A percentile compares a stretch with the other conserved stretches of the same genome.
Conservation (phyloP, 1,284 basidiomycete genomes). For the Golubevia sp. region DNA sequence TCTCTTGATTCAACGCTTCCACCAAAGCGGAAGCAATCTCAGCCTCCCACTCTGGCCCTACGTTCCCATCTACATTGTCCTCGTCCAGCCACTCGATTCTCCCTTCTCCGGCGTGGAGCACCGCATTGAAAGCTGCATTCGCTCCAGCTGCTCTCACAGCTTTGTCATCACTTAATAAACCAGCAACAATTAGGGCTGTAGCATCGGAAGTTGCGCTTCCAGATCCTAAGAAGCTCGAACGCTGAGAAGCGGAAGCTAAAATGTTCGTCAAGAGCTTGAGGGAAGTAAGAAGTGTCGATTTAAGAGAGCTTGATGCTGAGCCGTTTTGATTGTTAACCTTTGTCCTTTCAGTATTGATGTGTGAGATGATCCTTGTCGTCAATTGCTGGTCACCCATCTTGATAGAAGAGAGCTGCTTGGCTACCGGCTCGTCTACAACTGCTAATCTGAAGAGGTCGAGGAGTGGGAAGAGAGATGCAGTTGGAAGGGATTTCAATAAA, state of each 20-base stretch:
- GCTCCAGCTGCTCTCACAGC: constrained; percentile 77
- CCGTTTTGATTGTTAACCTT: constrained; percentile 31
- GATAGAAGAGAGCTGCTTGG: constrained; percentile 5
- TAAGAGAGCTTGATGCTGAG: constrained; percentile 67
- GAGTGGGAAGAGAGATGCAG: constrained; percentile 75
- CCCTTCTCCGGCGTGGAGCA: constrained; percentile 52
- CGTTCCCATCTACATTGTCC: constrained; percentile 62
- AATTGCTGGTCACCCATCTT: constrained; percentile 13
- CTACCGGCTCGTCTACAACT: constrained; percentile 68
- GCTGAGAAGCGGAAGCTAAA: constrained; percentile 69
- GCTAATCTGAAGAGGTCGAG: constrained; percentile 83
- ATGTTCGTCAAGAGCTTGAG: constrained; percentile 77
- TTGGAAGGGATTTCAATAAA: constrained; percentile 66
- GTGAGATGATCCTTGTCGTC: constrained; percentile 11
- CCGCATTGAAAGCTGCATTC: constrained; percentile 77
- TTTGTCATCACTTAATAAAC: constrained; percentile 72
- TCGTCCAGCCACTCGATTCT: constrained; percentile 21
- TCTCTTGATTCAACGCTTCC: constrained; percentile 74
- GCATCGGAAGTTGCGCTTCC: constrained; percentile 49
- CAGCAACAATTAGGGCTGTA: constrained; percentile 69
- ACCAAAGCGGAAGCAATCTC: constrained; percentile 79
- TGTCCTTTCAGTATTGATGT: constrained; percentile 11
- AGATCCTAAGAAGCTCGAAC: constrained; percentile 66
- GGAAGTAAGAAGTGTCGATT: constrained; percentile 66
- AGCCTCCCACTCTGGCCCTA: constrained; percentile 78